Conservation (phyloP, 2,329 filamentous ascomycete species). For the Kalaharituber pfeilii region DNA sequence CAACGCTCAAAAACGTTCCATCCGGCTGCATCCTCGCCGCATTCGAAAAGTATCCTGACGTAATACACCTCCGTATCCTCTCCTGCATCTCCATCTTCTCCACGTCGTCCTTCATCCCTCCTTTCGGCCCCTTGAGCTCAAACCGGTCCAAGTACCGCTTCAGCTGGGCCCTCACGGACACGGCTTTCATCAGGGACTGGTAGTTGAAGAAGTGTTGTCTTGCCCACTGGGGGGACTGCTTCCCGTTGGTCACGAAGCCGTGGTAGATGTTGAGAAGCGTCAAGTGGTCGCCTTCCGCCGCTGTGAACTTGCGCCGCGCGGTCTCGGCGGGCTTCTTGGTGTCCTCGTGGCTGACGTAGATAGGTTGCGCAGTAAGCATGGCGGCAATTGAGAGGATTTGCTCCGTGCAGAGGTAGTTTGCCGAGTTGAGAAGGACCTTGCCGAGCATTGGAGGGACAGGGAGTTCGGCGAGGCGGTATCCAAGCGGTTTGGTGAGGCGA, state of each 20-base stretch:
- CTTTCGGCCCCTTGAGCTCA: slow-evolving; percentile 30
- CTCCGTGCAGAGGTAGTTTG: slow-evolving; percentile 53
- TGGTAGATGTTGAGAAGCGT: slow-evolving; percentile 89
- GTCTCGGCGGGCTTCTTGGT: slow-evolving; percentile 52
- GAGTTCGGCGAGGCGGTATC: slow-evolving; percentile 78
- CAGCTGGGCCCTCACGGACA: slow-evolving; percentile 73
- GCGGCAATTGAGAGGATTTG: slow-evolving; percentile 85
- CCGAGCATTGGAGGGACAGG: slow-evolving; percentile 92
- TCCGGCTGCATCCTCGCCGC: slow-evolving; percentile 87
- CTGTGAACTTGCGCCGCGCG: slow-evolving; percentile 64
- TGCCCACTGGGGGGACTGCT: slow-evolving; percentile 56
- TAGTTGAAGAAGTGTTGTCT: slow-evolving; percentile 74
- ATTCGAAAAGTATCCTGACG: slow-evolving; percentile 81
- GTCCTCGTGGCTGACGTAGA: slow-evolving; percentile 68
- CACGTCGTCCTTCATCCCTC: slow-evolving; percentile 41
- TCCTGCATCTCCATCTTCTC: background rate
- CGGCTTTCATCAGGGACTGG: slow-evolving; percentile 62
- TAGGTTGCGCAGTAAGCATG: slow-evolving; percentile 72
- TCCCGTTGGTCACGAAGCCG: slow-evolving; percentile 67
- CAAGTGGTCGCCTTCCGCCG: slow-evolving; percentile 82
- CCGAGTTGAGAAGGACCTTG: slow-evolving; percentile 37
- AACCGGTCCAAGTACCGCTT: slow-evolving; percentile 64
- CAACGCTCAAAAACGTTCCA: slow-evolving; percentile 75
- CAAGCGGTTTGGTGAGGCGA: slow-evolving; percentile 76
- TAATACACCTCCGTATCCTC: slow-evolving; percentile 60